Evolutionary conservation across 495 filamentous ascomycete genomes (phyloP), one percentile per base, ranked within the genome.

Genomic region (Tuber magnatum): DNA sequence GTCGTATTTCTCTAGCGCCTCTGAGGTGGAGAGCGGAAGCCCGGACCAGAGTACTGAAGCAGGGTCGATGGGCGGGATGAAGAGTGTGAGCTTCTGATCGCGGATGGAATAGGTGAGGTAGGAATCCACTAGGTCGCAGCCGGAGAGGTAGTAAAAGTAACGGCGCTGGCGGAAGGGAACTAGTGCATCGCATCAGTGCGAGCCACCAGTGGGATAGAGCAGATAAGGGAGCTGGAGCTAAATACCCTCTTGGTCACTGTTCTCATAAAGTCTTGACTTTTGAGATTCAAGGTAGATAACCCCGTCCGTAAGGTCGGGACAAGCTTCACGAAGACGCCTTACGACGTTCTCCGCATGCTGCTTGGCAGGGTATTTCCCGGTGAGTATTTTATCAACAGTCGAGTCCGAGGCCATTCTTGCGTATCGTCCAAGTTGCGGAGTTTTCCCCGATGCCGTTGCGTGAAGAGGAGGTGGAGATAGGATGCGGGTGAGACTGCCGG

Each of bases 1-100:
- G 80, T 99, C 94, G 85, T 92, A 97, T 40, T 87, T 87, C 41
- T 89, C 82, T 65, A 88, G 82, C 32, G 94, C 94, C 81, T 97
- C 91, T n/a, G 90, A 85, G 44, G 85, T 82, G 10, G 89, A 90
- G 74, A 97, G 82, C 0, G 96, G 96, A 35, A 98, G 88, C 41
- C 96, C 96, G 39, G 91, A 91, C 96, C 96, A 99, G 79, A 98
- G 93, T n/a, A 98, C 95, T 61, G 89, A 90, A 42, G 96, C 92
- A 68, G 93, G 89, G 73, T 96, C 89, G 81, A 97, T 88, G 3
- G 93, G 91, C 8, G 96, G 94, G 77, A 99, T 95, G 86, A 93
- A 99, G 72, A 98, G 90, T 14, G 92, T 97, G 38, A 93, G 88
- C 79, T 90, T 88, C 77, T 88, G 86, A 35, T 87, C 86, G 69